These are phyloP conservation scores for Metarhizium guizhouense DNA, from an alignment of 2,329 filamentous ascomycete genomes.

Conservation along the genomic window DNA sequence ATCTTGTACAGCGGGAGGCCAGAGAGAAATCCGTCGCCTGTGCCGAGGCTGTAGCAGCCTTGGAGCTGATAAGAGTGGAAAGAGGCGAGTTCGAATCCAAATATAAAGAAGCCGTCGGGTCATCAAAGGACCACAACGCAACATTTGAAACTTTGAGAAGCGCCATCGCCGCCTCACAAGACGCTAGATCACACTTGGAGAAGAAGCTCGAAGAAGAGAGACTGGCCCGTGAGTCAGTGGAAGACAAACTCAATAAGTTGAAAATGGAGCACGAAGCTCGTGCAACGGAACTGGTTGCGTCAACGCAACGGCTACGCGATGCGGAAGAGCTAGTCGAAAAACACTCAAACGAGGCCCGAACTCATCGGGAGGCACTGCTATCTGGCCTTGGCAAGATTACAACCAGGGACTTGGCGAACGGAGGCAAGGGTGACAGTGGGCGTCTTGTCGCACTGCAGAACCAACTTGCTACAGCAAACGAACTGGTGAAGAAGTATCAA, in stretches of 20 bases:
- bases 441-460: slow-evolving; percentile 66
- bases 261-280: slow-evolving; percentile 76
- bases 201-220: slow-evolving; percentile 78
- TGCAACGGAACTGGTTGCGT: slow-evolving; percentile 66
- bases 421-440: slow-evolving; percentile 46
- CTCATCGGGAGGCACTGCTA: slow-evolving; percentile 75
- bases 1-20: slow-evolving; percentile 66
- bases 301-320: slow-evolving; percentile 67
- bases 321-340: slow-evolving; percentile 82
- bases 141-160: slow-evolving; percentile 68
- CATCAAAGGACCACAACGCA: slow-evolving; percentile 58
- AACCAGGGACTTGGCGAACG: slow-evolving; percentile 39
- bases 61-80: slow-evolving; percentile 74
- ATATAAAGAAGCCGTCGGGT: slow-evolving; percentile 57
- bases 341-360: slow-evolving; percentile 77
- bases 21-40: slow-evolving; percentile 73
- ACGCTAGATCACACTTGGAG: slow-evolving; percentile 69
- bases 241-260: slow-evolving; percentile 67
- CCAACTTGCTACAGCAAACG: slow-evolving; percentile 70
- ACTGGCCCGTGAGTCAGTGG: slow-evolving; percentile 61
- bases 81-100: slow-evolving; percentile 67
- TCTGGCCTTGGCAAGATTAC: slow-evolving; percentile 70
- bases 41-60: slow-evolving; percentile 65
- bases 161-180: slow-evolving; percentile 69
- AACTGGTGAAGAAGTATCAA: slow-evolving; percentile 79